Evolutionary conservation across 202 grass and related monocot species (phyloP).

Genomic region (Cymbopogon flexuosus): DNA sequence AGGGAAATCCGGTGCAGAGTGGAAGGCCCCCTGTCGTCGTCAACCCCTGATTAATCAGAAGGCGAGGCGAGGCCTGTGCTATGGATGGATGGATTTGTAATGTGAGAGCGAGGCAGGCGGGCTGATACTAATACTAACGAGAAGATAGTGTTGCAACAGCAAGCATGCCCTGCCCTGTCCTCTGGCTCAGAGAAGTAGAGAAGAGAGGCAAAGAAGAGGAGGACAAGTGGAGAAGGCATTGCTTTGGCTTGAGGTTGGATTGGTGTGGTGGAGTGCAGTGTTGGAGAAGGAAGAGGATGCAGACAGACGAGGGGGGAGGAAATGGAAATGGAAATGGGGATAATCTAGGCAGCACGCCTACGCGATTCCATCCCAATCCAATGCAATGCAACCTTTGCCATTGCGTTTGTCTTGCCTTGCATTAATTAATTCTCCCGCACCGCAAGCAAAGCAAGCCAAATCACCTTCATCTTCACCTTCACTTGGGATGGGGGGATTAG

Average conservation of each 20-base stretch:
- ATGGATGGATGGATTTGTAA: background rate
- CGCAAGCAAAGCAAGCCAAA: slow-evolving; percentile 30
- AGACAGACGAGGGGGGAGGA: no score
- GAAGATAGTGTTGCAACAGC: background rate
- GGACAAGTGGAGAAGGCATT: background rate
- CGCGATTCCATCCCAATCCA: slow-evolving; percentile 31
- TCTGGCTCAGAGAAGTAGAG: background rate
- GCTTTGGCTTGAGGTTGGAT: background rate
- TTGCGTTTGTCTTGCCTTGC: background rate
- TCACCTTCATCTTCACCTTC: background rate
- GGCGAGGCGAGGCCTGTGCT: no score
- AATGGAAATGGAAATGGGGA: background rate
- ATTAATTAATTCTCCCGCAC: slow-evolving; percentile 18
- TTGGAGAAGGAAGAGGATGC: background rate
- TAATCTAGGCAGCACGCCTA: slow-evolving; percentile 19
- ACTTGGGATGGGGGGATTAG: no score
- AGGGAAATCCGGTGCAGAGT: no score
- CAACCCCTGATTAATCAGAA: background rate
- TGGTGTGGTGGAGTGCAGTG: background rate
- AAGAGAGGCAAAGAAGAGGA: background rate
- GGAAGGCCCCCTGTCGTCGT: background rate
- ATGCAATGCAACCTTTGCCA: background rate
- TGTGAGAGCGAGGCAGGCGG: no score
- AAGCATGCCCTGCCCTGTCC: background rate
- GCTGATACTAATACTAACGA: background rate